phyloP scores from a whole-genome alignment of 495 filamentous ascomycete genomes.

The Hypomontagnella submonticulosa region DNA sequence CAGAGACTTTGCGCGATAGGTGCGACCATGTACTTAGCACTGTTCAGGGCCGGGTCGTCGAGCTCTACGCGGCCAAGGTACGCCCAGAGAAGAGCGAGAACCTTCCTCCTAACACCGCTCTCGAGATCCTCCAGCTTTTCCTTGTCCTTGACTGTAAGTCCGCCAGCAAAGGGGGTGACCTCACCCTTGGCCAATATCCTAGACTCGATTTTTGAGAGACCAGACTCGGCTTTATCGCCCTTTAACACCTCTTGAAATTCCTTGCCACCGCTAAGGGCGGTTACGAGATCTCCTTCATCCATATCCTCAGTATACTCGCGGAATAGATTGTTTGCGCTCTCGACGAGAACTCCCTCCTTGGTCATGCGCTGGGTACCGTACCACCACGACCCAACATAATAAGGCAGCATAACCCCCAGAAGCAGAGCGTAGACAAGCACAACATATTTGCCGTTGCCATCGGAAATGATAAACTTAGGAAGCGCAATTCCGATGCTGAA shows the following conservation, averaged over 20 bases:
- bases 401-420: conserved; percentile 89
- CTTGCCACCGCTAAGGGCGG: conserved; percentile 81
- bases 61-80: conserved; percentile 87
- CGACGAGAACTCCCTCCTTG: conserved; percentile 88
- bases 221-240: conserved; percentile 77
- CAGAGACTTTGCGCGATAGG: conserved; percentile 86
- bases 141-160: conserved; percentile 75
- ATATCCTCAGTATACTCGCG: conserved; percentile 87
- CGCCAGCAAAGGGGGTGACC: conserved; percentile 57
- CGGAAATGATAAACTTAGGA: conserved; percentile 89
- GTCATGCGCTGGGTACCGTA: conserved; percentile 93
- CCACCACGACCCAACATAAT: conserved; percentile 97
- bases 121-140: conserved; percentile 75
- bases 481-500: conserved; percentile 98
- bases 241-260: conserved; percentile 77
- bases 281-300: conserved; percentile 80
- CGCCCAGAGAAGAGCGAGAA: conserved; percentile 91
- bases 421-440: conserved; percentile 86
- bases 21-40: conserved; percentile 80
- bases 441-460: conserved; percentile 96
- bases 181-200: conserved; percentile 71
- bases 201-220: conserved; percentile 82
- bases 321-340: conserved; percentile 93
- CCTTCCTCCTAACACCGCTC: conserved; percentile 79
- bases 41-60: conserved; percentile 75